Evolutionary conservation across 2,329 filamentous ascomycete species (phyloP), one percentile per base, ranked within the genome.

Genomic region (Hymenoscyphus fructigenus): DNA sequence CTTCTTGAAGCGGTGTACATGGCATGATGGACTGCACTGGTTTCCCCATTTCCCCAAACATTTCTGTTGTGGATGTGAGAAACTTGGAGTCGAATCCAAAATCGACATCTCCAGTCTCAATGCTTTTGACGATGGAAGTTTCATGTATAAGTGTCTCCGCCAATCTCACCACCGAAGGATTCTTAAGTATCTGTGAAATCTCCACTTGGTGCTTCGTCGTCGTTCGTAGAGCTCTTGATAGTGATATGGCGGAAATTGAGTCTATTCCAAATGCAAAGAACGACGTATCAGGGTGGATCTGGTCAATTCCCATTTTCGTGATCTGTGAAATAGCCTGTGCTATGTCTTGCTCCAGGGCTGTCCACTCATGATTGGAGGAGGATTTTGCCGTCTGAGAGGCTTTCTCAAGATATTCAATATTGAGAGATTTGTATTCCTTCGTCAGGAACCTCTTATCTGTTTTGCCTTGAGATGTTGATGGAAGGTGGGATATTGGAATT

Each of bases 1-100:
- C 90, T 78, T 96, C 91, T 75, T 97, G 93, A 0, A 97, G 79
- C 0, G 93, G 91, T 1, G 92, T 96, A 74, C 93, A 97, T 0
- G 93, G 93, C 5, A 93, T 78, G 9, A 96, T 81, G 1, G 79
- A 80, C 34, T 84, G 77, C 2, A 90, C 79, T 0, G 69, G 56
- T 4, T 76, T 68, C 26, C 73, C 67, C 29, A 56, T 59, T 14
- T 60, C 36, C 15, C 59, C n/a, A 60, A 76, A 75, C 2, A 36
- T 60, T 3, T 61, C 44, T 1, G 59, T 64, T 5, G 67, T 74
- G 6, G 64, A 67, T 14, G 53, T 15, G 17, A 67, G 9, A 57
- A 75, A 73, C 0, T 64, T 57, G 9, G 67, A 20, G 26, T 70
- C 66, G 36, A 76, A 70, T 5, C 59, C 64, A 60, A 74, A 75